Evolutionary conservation across 2,329 filamentous ascomycete genomes (phyloP).

Genomic region (Aureobasidium sp.): DNA sequence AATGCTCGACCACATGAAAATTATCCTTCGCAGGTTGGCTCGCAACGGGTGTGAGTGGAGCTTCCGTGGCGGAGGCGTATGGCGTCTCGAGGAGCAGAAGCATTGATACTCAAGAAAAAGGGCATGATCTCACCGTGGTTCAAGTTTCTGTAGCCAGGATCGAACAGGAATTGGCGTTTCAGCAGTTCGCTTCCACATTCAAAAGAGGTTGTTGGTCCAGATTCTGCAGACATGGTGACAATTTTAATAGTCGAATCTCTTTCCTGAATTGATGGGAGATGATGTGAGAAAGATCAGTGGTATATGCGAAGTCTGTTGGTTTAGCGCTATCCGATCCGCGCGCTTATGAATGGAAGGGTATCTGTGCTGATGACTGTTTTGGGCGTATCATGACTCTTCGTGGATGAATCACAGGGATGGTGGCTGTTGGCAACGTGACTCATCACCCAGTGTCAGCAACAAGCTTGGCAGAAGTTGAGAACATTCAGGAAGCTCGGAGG

Average conservation of each 20-base stretch:
- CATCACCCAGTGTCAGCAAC: background rate
- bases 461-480: background rate
- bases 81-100: background rate
- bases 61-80: background rate
- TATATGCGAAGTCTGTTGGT: background rate
- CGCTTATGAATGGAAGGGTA: background rate
- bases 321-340: background rate
- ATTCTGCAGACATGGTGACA: background rate
- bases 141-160: slow-evolving; percentile 61
- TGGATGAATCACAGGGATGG: background rate
- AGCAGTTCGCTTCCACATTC: slow-evolving; percentile 38
- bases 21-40: background rate
- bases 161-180: slow-evolving; percentile 60
- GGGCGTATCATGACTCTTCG: background rate
- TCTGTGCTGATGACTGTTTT: background rate
- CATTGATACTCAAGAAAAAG: background rate
- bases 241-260: background rate
- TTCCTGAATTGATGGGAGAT: background rate
- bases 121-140: slow-evolving; percentile 60
- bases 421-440: background rate
- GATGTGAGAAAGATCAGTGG: background rate
- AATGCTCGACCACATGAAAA: background rate
- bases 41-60: background rate
- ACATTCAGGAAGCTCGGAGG: background rate
- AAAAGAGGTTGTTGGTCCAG: slow-evolving; percentile 16